phyloP scores from a whole-genome alignment of 2,329 filamentous ascomycete species.

The Pseudogymnoascus pannorum region DNA sequence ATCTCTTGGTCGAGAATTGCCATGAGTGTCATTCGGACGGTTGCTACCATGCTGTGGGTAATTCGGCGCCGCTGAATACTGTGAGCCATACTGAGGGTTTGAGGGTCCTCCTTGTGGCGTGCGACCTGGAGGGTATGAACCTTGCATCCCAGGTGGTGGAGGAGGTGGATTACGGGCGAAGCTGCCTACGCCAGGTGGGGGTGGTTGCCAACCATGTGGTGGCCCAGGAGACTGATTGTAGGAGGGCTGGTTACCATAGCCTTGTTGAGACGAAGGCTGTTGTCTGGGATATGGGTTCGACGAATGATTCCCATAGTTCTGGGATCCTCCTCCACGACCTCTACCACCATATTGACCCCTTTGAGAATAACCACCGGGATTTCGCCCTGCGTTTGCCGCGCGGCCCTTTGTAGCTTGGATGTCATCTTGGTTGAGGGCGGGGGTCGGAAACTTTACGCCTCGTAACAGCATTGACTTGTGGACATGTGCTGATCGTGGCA shows the following conservation, averaged over 20 bases:
- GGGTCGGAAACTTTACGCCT: constrained; percentile 65
- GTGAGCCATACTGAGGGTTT: neutral
- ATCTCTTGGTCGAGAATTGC: neutral
- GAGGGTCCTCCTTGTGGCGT: constrained; percentile 14
- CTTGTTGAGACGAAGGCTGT: neutral
- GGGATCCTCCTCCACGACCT: constrained; percentile 38
- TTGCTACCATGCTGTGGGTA: constrained; percentile 13
- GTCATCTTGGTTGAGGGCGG: constrained; percentile 68
- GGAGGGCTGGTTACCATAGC: constrained; percentile 16
- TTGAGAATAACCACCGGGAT: constrained; percentile 48
- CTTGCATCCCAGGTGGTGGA: constrained; percentile 33
- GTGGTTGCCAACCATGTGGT: constrained; percentile 35
- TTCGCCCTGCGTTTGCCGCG: constrained; percentile 58
- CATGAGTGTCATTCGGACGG: neutral
- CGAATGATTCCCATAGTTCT: constrained; percentile 28
- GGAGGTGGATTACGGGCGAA: constrained; percentile 41
- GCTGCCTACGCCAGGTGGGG: constrained; percentile 37
- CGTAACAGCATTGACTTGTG: constrained; percentile 95
- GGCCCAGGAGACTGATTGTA: constrained; percentile 23
- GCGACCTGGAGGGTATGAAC: constrained; percentile 10
- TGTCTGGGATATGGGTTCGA: constrained; percentile 34
- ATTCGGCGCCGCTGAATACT: constrained; percentile 17
- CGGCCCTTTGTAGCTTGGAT: constrained; percentile 65
- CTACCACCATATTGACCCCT: constrained; percentile 3
- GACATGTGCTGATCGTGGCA: constrained; percentile 62